phyloP scores from a whole-genome alignment of 2,329 filamentous ascomycete species.

The Eutypella sp. region DNA sequence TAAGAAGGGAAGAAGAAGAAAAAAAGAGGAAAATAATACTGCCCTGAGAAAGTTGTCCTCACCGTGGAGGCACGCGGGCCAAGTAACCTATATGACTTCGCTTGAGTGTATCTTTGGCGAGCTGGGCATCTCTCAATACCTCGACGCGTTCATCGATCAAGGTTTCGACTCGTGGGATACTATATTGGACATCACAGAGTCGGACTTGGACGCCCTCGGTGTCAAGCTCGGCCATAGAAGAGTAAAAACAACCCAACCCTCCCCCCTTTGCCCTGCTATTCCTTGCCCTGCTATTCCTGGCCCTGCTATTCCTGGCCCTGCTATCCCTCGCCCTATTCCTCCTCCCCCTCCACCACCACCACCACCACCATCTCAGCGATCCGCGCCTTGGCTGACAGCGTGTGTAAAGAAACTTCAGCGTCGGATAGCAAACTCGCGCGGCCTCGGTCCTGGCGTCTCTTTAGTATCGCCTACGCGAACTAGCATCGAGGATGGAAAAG shows the following conservation, averaged over 20 bases:
- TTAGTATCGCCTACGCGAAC: constrained; percentile 44
- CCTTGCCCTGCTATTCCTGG: too few relatives aligned
- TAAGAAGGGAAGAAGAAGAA: constrained; percentile 4
- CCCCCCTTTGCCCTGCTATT: too few relatives aligned
- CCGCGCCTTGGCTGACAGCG: constrained; percentile 2
- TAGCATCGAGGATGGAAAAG: constrained; percentile 49
- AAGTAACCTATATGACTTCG: constrained; percentile 49
- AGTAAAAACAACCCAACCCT: constrained; percentile 42
- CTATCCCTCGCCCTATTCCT: too few relatives aligned
- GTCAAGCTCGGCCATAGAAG: constrained; percentile 78
- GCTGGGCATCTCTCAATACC: constrained; percentile 74
- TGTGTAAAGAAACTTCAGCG: constrained; percentile 70
- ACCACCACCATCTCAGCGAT: not conserved
- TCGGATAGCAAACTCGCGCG: constrained; percentile 70
- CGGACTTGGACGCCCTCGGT: constrained; percentile 71
- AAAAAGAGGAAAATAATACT: too few relatives aligned
- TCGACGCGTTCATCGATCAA: constrained; percentile 66
- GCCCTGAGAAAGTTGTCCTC: constrained; percentile 4
- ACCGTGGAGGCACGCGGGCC: constrained; percentile 14
- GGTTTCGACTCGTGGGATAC: constrained; percentile 84
- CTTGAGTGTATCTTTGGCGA: constrained; percentile 64
- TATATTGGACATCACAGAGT: constrained; percentile 77
- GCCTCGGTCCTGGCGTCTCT: constrained; percentile 51
- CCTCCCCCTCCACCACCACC: too few relatives aligned
- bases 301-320: too few relatives aligned